These are phyloP conservation scores for Colletotrichum lini DNA, from an alignment of 2,329 filamentous ascomycete genomes.

Conservation along the genomic window DNA sequence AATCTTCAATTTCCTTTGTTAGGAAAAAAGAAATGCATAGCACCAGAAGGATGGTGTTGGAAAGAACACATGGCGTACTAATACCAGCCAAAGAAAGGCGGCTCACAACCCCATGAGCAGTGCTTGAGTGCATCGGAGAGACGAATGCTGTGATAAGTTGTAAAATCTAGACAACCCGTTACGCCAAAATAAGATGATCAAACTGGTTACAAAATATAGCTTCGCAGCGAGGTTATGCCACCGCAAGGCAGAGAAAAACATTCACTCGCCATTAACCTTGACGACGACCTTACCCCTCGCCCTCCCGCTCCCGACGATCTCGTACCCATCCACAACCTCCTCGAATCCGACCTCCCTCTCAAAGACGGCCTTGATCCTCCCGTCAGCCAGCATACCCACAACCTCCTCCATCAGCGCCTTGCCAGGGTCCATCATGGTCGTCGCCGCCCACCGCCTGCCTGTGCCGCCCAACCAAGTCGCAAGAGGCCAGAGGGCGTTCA, in stretches of 20 bases:
- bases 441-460: constrained; percentile 53
- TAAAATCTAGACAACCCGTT: neutral
- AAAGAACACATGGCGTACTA: neutral
- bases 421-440: constrained; percentile 53
- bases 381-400: constrained; percentile 51
- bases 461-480: constrained; percentile 54
- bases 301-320: constrained; percentile 50
- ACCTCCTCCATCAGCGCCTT: constrained; percentile 52
- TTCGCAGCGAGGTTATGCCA: too few species aligned
- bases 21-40: too few species aligned
- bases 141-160: too few species aligned
- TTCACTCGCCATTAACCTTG: constrained; percentile 47
- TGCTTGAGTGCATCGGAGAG: neutral
- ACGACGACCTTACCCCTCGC: constrained; percentile 58
- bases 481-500: constrained; percentile 56
- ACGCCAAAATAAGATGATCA: neutral
- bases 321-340: constrained; percentile 54
- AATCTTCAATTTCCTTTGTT: neutral
- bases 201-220: too few species aligned
- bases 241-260: neutral
- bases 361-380: constrained; percentile 53
- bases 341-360: constrained; percentile 57
- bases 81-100: neutral
- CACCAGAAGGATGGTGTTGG: too few species aligned
- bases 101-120: neutral